These are phyloP conservation scores for Euphorbia pulcherrima DNA, from an alignment of 345 rosid genomes.

Conservation along the genomic window DNA sequence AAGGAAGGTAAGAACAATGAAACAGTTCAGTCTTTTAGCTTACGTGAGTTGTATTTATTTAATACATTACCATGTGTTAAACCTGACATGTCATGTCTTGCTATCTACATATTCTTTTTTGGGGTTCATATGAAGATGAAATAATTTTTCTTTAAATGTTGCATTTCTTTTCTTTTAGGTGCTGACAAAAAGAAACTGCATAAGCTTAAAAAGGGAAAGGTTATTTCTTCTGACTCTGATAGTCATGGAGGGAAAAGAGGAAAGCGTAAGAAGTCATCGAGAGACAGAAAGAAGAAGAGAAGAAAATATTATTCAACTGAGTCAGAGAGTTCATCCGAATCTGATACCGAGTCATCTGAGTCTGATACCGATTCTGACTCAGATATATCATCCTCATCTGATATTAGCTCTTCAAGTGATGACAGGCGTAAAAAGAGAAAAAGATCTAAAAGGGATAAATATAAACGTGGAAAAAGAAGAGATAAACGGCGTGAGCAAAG, in stretches of 20 bases:
- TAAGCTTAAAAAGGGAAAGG: conserved; percentile 46
- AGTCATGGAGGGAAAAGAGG: conserved; percentile 48
- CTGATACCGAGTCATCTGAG: conserved; percentile 71
- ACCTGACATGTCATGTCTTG: neutral
- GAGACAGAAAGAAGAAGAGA: conserved; percentile 68
- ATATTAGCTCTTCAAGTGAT: conserved; percentile 79
- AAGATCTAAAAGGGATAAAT: conserved; percentile 65
- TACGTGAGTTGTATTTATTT: neutral
- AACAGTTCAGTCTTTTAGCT: neutral
- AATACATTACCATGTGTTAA: neutral
- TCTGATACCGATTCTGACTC: conserved; percentile 77
- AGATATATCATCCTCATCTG: conserved; percentile 59
- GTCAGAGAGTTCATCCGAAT: conserved; percentile 74
- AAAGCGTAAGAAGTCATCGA: conserved; percentile 67
- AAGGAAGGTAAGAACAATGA: conserved; percentile 26
- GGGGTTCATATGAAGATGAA: neutral
- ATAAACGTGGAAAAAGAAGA: conserved; percentile 62
- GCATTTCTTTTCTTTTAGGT: conserved; percentile 14
- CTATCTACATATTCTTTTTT: neutral
- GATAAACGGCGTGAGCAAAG: conserved; percentile 75
- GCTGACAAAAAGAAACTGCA: conserved; percentile 52
- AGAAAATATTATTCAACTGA: conserved; percentile 72
- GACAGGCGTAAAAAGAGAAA: conserved; percentile 77
- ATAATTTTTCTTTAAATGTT: neutral
- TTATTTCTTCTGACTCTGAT: conserved; percentile 39